phyloP scores from a whole-genome alignment of 345 rosid genomes.

The Garcia nutans region DNA sequence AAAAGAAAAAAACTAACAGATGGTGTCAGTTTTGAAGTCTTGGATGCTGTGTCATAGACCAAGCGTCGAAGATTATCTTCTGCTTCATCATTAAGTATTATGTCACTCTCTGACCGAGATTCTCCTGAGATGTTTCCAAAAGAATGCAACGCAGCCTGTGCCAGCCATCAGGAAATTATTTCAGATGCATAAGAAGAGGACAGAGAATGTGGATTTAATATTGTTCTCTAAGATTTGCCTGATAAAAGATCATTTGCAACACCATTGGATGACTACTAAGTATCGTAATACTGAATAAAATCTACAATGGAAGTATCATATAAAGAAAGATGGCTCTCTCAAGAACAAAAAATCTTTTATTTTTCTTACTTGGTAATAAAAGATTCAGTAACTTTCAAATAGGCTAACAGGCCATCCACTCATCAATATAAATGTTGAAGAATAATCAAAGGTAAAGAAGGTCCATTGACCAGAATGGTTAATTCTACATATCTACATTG shows the following conservation, averaged over 20 bases:
- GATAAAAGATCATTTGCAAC: not conserved
- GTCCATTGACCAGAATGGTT: not conserved
- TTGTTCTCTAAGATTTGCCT: not conserved
- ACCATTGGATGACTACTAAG: not conserved
- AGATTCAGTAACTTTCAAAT: not conserved
- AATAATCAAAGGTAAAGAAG: not conserved
- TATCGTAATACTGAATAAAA: not conserved
- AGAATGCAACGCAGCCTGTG: conserved; percentile 82
- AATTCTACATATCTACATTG: not conserved
- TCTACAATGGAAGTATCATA: not conserved
- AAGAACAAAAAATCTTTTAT: too few species aligned
- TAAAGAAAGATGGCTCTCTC: too few species aligned
- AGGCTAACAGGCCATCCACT: not conserved
- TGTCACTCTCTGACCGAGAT: conserved; percentile 47
- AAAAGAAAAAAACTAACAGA: conserved; percentile 45
- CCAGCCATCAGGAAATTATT: conserved; percentile 25
- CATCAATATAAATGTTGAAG: conserved; percentile 1
- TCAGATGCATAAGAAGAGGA: conserved; percentile 5
- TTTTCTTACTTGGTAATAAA: not conserved
- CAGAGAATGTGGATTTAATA: not conserved
- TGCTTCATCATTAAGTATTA: conserved; percentile 50
- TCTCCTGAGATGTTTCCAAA: conserved; percentile 78
- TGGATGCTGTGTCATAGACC: conserved; percentile 74
- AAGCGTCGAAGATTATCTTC: conserved; percentile 72
- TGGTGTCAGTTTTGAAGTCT: conserved; percentile 75